Evolutionary conservation across 768 basidiomycete genomes (phyloP), one percentile per base, ranked within the genome.

Genomic region (Macrolepiota dolichaula): DNA sequence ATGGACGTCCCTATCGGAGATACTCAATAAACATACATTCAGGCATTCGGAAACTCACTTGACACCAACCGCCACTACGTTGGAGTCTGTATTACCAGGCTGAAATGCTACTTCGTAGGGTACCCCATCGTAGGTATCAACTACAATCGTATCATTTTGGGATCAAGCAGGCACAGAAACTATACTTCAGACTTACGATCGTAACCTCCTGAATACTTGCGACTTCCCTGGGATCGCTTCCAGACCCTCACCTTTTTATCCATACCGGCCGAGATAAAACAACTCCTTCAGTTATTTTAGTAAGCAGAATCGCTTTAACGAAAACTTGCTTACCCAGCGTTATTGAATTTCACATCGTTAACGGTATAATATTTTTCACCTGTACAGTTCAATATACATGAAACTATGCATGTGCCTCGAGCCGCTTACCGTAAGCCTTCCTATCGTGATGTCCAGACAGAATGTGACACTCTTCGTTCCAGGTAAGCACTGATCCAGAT

Each of bases 281-380:
- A 47, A 29, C 32, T 37, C 42, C 47, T 50, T 59, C 35, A 7
- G 19, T 35, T 10, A 17, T 38, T 32, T 47, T n/a, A 56, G 11
- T 59, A 50, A 10, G n/a, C 29, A 17, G 10, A n/a, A 57, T 27
- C 42, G n/a, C 13, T 19, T 35, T 9, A 1, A 24, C 3, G 25
- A 1, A 40, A 36, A 15, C 9, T 25, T 50, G 15, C 73, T 60
- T 67, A 82, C 84, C 78, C 74, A 61, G 59, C 65, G 1, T 85
- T 83, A 66, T 84, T 79, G 59, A 85, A 83, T 22, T 79, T 80
- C 40, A 86, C 74, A 60, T 86, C 84, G 52, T 80, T 78, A 0
- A 88, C 78, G 0, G 81, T 74, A 61, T 85, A 86, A 62, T 85
- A 75, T 63, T 83, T 85, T 17, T 71, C 9, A 62, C 59, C 37